Evolutionary conservation across 2,329 filamentous ascomycete genomes (phyloP), one percentile per base, ranked within the genome.

Genomic region (Cytospora piceicola): DNA sequence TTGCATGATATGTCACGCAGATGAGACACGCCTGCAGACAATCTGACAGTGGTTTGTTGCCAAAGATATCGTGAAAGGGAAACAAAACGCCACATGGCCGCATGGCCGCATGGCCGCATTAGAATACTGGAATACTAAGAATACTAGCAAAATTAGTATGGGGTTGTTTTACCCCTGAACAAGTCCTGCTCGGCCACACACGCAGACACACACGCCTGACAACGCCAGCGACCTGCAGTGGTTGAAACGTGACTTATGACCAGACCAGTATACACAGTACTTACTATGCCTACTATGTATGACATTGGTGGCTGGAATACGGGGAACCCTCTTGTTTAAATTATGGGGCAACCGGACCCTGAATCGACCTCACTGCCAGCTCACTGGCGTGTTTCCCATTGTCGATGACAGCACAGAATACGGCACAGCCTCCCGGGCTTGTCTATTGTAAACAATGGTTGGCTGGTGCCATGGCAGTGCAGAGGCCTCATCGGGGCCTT

Each of bases 401-500:
- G 20, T 46, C 14, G 36, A 24, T 78, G 75, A 1, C 77, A 77
- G 78, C 78, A 80, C 1, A 80, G 69, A 22, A 80, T 79, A 36
- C 74, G 72, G 3, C 71, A 71, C 3, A 78, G 78, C 61, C 80
- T 77, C 42, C 80, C 57, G 29, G 42, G 57, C 57, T 27, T 51
- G 24, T 51, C 36, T 14, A 20, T 30, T 52, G 30, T 32, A 49
- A 29, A 42, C 20, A 49, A 49, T n/a, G 49, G 29, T 29, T 51
- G 58, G 42, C 29, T 27, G 39, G 30, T 59, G 57, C 30, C 22
- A 59, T 59, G 58, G 58, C 42, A 49, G 39, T 60, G 58, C 58
- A 60, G 29, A 53, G 7, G 46, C 46, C 46, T 24, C 46, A 22
- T 49, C 46, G 46, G 46, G n/a, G 24, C 27, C 46, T 24, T 24